phyloP scores from a whole-genome alignment of 129 eudicot genomes.

The Helichrysum umbraculigerum region DNA sequence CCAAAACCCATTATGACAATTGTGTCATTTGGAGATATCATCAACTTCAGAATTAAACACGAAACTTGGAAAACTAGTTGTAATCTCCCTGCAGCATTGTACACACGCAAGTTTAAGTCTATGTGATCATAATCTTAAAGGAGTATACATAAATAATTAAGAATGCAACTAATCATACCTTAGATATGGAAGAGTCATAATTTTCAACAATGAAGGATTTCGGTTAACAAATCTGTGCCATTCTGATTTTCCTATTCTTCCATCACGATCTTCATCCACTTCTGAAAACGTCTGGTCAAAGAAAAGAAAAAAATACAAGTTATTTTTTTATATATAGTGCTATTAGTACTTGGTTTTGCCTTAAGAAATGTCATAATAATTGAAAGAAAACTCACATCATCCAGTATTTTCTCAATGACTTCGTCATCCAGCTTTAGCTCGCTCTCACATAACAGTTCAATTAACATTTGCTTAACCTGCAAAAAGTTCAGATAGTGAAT shows the following conservation, averaged over 20 bases:
- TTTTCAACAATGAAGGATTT: constrained; percentile 77
- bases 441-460: constrained; percentile 74
- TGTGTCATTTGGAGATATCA: constrained; percentile 33
- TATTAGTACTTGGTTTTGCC: background rate
- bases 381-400: constrained; percentile 46
- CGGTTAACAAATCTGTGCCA: constrained; percentile 67
- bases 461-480: constrained; percentile 86
- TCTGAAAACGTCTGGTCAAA: constrained; percentile 67
- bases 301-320: background rate
- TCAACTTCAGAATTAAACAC: constrained; percentile 82
- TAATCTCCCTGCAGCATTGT: constrained; percentile 66
- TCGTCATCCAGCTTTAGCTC: constrained; percentile 83
- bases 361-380: background rate
- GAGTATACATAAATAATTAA: background rate
- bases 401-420: constrained; percentile 63
- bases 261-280: constrained; percentile 64
- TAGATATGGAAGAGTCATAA: constrained; percentile 83
- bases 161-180: constrained; percentile 37
- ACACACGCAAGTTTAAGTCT: background rate
- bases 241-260: constrained; percentile 63
- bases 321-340: no score
- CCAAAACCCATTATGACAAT: background rate
- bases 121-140: background rate
- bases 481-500: background rate
- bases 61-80: constrained; percentile 78